Conservation (phyloP, 495 filamentous ascomycete genomes). For the Venustampulla echinocandica region DNA sequence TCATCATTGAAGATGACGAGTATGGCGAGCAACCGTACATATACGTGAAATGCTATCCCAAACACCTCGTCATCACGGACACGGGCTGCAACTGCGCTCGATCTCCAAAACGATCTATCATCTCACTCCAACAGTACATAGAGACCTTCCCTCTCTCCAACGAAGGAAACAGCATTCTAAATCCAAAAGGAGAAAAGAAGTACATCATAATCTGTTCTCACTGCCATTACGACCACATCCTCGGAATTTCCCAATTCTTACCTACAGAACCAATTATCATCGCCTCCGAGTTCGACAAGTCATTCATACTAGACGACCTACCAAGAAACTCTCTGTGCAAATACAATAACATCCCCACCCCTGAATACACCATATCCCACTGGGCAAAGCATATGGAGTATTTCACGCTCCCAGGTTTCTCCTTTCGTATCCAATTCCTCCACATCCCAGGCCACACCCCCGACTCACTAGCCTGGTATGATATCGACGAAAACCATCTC, state of each 20-base stretch:
- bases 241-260: slow-evolving; percentile 28
- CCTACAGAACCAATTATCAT: slow-evolving; percentile 23
- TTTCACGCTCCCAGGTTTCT: slow-evolving; percentile 7
- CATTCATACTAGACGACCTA: slow-evolving; percentile 29
- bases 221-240: slow-evolving; percentile 36
- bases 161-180: slow-evolving; percentile 27
- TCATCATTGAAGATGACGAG: slow-evolving; percentile 29
- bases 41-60: slow-evolving; percentile 30
- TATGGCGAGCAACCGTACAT: slow-evolving; percentile 34
- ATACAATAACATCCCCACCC: slow-evolving; percentile 22
- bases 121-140: slow-evolving; percentile 26
- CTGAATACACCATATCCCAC: slow-evolving; percentile 27
- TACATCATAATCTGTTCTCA: slow-evolving; percentile 34
- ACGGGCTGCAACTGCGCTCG: slow-evolving; percentile 29
- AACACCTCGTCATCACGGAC: slow-evolving; percentile 27
- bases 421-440: slow-evolving; percentile 27
- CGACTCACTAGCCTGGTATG: slow-evolving; percentile 34
- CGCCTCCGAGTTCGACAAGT: slow-evolving; percentile 26
- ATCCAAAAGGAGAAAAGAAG: slow-evolving; percentile 21
- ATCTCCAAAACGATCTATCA: slow-evolving; percentile 5
- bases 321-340: slow-evolving; percentile 27
- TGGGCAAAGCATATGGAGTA: slow-evolving; percentile 28
- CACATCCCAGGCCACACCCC: slow-evolving; percentile 37
- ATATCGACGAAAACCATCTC: slow-evolving; percentile 28
- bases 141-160: slow-evolving; percentile 26